Evolutionary conservation across 352 stramenopile species (phyloP).

Genomic region (Phytophthora cactorum): DNA sequence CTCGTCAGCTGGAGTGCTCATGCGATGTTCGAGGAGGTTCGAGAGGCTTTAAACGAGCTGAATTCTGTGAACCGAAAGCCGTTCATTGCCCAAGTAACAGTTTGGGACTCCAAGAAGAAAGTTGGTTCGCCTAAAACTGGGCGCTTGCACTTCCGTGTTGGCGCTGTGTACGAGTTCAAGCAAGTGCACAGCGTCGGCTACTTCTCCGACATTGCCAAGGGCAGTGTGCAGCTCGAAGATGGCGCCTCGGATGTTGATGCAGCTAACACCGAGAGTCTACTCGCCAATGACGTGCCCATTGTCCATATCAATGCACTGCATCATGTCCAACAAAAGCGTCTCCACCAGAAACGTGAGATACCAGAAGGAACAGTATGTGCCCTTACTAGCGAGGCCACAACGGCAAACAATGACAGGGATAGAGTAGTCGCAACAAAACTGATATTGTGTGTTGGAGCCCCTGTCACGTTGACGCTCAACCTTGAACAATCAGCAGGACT

Average conservation of each 20-base stretch:
- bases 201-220: too few relatives aligned
- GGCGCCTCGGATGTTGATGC: not conserved
- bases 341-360: not conserved
- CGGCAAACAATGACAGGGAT: not conserved
- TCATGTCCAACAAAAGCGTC: constrained; percentile 1
- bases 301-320: not conserved
- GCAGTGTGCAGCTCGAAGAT: too few relatives aligned
- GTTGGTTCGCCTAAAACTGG: too few relatives aligned
- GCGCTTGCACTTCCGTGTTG: too few relatives aligned
- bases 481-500: not conserved
- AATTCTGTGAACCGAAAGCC: too few relatives aligned
- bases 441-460: not conserved
- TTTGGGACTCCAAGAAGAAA: too few relatives aligned
- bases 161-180: too few relatives aligned
- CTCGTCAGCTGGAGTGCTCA: too few relatives aligned
- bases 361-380: not conserved
- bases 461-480: constrained; percentile 1
- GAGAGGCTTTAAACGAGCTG: too few relatives aligned
- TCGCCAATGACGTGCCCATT: not conserved
- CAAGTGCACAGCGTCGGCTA: too few relatives aligned
- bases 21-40: too few relatives aligned
- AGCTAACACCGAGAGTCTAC: not conserved
- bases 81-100: too few relatives aligned
- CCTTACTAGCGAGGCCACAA: not conserved
- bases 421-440: not conserved